A percentile compares a stretch with the other conserved stretches of the same genome.
These are phyloP conservation scores for Exserohilum turcica DNA, from an alignment of 2,329 filamentous ascomycete species.

Conservation along the genomic window DNA sequence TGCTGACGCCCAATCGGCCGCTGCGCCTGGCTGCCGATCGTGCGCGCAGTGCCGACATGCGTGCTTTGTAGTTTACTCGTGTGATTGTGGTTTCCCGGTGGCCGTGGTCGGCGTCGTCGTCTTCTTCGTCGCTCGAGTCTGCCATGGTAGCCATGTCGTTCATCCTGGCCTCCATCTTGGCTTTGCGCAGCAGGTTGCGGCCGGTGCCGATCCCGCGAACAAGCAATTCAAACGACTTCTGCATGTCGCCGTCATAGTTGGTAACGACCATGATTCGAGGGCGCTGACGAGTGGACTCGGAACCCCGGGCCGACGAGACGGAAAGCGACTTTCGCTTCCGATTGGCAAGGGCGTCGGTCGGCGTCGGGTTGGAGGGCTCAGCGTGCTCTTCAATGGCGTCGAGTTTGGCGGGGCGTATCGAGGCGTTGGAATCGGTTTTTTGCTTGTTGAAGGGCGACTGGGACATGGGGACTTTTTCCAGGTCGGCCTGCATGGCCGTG, in stretches of 20 bases:
- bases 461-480: constrained; percentile 36
- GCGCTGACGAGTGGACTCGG: constrained; percentile 63
- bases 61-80: constrained; percentile 47
- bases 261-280: constrained; percentile 79
- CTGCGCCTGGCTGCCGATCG: constrained; percentile 26
- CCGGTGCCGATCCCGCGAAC: constrained; percentile 81
- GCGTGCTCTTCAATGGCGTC: constrained; percentile 29
- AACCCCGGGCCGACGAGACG: constrained; percentile 46
- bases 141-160: constrained; percentile 52
- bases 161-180: constrained; percentile 80
- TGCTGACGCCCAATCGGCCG: constrained; percentile 9
- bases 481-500: constrained; percentile 41
- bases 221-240: constrained; percentile 79
- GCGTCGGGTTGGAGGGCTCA: constrained; percentile 18
- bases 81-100: constrained; percentile 35
- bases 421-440: constrained; percentile 45
- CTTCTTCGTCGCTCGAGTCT: constrained; percentile 34
- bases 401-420: constrained; percentile 38
- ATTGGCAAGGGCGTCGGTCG: constrained; percentile 24
- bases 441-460: constrained; percentile 36
- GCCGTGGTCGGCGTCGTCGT: constrained; percentile 30
- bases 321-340: constrained; percentile 54
- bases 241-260: constrained; percentile 89
- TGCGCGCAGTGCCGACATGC: constrained; percentile 40
- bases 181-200: constrained; percentile 83